Base-by-base conservation (phyloP, 345 rosid species). In the Lenwebbia sp. region DNA sequence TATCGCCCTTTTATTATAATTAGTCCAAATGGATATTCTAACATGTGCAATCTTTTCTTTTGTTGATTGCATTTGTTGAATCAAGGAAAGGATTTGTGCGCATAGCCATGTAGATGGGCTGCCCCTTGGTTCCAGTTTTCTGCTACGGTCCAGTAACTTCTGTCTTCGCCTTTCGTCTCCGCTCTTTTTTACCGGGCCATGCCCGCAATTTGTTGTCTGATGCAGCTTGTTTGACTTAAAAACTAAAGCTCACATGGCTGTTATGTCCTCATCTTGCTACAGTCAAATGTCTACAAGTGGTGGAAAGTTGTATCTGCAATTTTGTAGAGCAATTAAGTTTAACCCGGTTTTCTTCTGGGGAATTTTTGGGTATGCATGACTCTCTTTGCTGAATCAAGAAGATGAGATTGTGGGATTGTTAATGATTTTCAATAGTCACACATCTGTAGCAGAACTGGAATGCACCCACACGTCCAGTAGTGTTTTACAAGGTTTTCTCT, bases 61-160 rank as follows among this genome's bases (percentile, higher is more conserved):
- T 41, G 88, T 89, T 96, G 99, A 88, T 86, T 50, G 90, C 91
- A 41, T 97, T 93, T 87, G 94, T 96, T 52, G 91, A 91, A 54
- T 50, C 92, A 7, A 92, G 99, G 90, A 95, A 89, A 91, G 99
- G 99, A 76, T 97, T 97, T 88, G 92, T 96, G 78, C 94, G 95
- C 87, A 70, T 94, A 86, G 99, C 99, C 86, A 93, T 97, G 87
- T 94, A 95, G 89, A 92, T 40, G 33, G 99, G 99, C 83, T 33
- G 74, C 30, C 98, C 99, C 41, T 89, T 97, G 82, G 99, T 97
- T 92, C 99, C 99, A n/a, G 98, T 97, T 88, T 96, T 96, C 91
- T 88, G 95, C 91, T 96, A 91, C 87, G 99, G 99, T 86, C 98
- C 96, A 90, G 98, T 95, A 90, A 57, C 30, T 26, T 26, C 70